Base-by-base conservation (phyloP, 495 filamentous ascomycete species). In the Penicillium chermesinum region DNA sequence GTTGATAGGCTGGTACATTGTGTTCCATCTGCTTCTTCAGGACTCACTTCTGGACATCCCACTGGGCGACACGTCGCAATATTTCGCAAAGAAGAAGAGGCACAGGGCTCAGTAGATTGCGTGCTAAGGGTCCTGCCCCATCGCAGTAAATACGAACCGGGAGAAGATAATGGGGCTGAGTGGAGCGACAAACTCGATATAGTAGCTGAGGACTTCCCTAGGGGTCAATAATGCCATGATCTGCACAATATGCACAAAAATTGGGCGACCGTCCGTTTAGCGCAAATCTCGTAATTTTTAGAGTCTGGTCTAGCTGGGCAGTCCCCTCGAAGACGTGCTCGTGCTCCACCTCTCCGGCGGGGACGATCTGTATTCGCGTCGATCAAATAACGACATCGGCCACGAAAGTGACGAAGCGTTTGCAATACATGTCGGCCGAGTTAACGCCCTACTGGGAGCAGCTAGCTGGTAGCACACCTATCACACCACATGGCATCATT, bases 1-100 rank as follows among this genome's bases (percentile, higher is more conserved):
- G 5, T 45, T 78, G 49, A 52, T 75, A 21, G 74, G 74, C 1
- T 78, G 71, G 64, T 76, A 75, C 60, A 72, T 72, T 21, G 64
- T 72, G 5, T 68, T 61, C n/a, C 69, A 73, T 53, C 51, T 75
- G 30, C 53, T 76, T 58, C 59, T 72, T 48, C 61, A 73, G 52
- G 67, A 73, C 20, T 63, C 67, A 12, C 41, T 75, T 33, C 51
- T 74, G 15, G 60, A 64, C 18, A 54, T 75, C 35, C 71, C 72
- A 1, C 53, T 75, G 53, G 72, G 74, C 17, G 74, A 77, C 57
- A 77, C 69, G 10, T 67, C 64, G 37, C 53, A 64, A 1, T 68
- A 61, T 39, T 75, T 75, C 57, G 53, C 52, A 10, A 70, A 52
- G 52, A 63, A 48, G 44, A 52, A 44, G 50, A 41, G 40, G n/a